Evolutionary conservation across 2,329 filamentous ascomycete genomes (phyloP).

Genomic region (Botrytis hyacinthi): DNA sequence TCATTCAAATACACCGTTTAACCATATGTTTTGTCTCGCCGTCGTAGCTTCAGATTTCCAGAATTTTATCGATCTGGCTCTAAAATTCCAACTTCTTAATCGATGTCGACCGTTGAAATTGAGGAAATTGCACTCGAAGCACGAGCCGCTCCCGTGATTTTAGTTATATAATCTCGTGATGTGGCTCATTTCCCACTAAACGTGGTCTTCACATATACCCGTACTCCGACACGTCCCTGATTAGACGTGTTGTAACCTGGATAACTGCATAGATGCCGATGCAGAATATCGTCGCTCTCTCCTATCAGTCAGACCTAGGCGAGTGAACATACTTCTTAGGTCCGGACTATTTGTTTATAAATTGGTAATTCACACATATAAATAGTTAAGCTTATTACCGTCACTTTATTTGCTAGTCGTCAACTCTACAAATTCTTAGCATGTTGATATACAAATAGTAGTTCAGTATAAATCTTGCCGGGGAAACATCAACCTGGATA

Average conservation of each 20-base stretch:
- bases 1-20: background rate
- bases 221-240: background rate
- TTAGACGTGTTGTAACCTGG: background rate
- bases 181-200: background rate
- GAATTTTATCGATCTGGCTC: too few relatives aligned
- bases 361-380: background rate
- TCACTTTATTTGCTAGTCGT: background rate
- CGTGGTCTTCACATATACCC: background rate
- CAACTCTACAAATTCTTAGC: background rate
- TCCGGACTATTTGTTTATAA: background rate
- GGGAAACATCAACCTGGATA: background rate
- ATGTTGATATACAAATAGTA: too few relatives aligned
- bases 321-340: background rate
- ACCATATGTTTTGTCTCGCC: background rate
- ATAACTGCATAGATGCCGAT: background rate
- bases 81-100: background rate
- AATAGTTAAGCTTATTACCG: background rate
- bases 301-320: background rate
- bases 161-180: background rate
- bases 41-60: background rate
- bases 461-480: background rate
- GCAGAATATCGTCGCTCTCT: background rate
- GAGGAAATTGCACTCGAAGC: background rate
- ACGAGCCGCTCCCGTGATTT: background rate
- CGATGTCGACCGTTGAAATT: background rate